A percentile compares a stretch with the other conserved stretches of the same genome.
Evolutionary conservation across 2,329 filamentous ascomycete species (phyloP).

Genomic region (Magnaporthiopsis incrustans): DNA sequence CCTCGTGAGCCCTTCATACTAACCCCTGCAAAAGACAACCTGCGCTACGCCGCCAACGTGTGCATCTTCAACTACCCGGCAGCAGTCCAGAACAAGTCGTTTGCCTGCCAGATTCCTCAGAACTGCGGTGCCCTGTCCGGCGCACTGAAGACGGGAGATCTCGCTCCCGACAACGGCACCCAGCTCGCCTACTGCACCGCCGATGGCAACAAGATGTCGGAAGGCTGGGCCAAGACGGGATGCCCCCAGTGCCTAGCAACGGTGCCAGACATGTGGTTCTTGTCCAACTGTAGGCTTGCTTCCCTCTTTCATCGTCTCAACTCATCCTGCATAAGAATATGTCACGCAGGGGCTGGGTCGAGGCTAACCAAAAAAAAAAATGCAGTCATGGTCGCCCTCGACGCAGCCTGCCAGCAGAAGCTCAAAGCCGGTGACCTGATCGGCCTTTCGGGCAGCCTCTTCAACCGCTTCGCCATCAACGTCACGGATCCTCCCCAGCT

Average conservation of each 20-base stretch:
- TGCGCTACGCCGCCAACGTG: slow-evolving; percentile 38
- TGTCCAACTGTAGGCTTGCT: slow-evolving; percentile 40
- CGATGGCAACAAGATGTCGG: slow-evolving; percentile 24
- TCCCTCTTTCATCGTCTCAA: too few species aligned
- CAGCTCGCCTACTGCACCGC: slow-evolving; percentile 35
- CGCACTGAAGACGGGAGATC: slow-evolving; percentile 26
- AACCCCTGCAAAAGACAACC: slow-evolving; percentile 32
- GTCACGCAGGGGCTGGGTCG: not conserved
- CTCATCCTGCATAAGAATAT: not conserved
- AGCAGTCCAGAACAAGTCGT: slow-evolving; percentile 25
- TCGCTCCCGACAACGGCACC: slow-evolving; percentile 17
- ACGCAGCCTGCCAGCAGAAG: slow-evolving; percentile 38
- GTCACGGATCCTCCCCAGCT: slow-evolving; percentile 27
- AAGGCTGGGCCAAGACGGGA: slow-evolving; percentile 19
- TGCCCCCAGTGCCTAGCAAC: slow-evolving; percentile 37
- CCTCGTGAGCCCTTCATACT: slow-evolving; percentile 8
- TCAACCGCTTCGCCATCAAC: slow-evolving; percentile 27
- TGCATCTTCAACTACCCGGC: slow-evolving; percentile 34
- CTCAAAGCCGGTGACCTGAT: slow-evolving; percentile 29
- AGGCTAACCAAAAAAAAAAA: slow-evolving; percentile 8
- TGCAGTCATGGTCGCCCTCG: slow-evolving; percentile 38
- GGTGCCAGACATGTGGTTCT: slow-evolving; percentile 30
- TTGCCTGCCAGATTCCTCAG: slow-evolving; percentile 33
- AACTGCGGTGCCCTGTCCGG: slow-evolving; percentile 32
- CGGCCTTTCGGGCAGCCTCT: slow-evolving; percentile 34